Percentiles rank a stretch among this genome's conserved stretches.
Evolutionary conservation across 1,284 basidiomycete genomes (phyloP).

Genomic region (Sporisorium scitamineum): DNA sequence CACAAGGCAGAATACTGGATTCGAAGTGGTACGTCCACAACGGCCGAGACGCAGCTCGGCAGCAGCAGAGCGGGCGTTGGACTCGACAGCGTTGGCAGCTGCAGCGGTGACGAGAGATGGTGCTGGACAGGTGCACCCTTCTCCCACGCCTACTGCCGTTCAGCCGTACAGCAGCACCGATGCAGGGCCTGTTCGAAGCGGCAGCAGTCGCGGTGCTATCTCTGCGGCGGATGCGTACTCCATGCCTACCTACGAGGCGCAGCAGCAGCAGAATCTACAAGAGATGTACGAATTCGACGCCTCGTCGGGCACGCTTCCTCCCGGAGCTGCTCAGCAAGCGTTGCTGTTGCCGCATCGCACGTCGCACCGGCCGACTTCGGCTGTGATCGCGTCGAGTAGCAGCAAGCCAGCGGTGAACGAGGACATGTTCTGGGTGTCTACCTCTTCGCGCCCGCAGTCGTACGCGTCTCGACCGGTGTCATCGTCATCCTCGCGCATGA

Average conservation of each 20-base stretch:
- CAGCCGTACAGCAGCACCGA: constrained; percentile 3
- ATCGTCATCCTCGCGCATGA: constrained; percentile 18
- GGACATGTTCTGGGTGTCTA: constrained; percentile 49
- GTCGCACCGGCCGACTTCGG: constrained; percentile 4
- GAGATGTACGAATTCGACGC: constrained; percentile 23
- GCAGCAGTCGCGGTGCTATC: constrained; percentile 10
- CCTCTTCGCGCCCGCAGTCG: constrained; percentile 34
- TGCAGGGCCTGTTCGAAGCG: background rate
- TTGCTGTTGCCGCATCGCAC: constrained; percentile 29
- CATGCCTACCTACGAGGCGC: constrained; percentile 9
- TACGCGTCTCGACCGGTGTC: constrained; percentile 20
- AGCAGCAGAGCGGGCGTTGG: constrained; percentile 28
- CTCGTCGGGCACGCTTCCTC: constrained; percentile 37
- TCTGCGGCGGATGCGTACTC: constrained; percentile 38
- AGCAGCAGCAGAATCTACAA: background rate
- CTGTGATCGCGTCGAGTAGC: constrained; percentile 1
- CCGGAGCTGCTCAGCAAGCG: constrained; percentile 41
- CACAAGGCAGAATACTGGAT: constrained; percentile 31
- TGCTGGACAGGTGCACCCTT: constrained; percentile 12
- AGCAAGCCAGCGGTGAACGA: constrained; percentile 32
- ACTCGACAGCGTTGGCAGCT: constrained; percentile 46
- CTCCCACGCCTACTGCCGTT: constrained; percentile 19
- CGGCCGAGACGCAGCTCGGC: constrained; percentile 28
- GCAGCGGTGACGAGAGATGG: constrained; percentile 3
- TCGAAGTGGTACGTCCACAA: constrained; percentile 55